phyloP scores from a whole-genome alignment of 2,329 filamentous ascomycete species.

The Talaromyces amestolkiae region DNA sequence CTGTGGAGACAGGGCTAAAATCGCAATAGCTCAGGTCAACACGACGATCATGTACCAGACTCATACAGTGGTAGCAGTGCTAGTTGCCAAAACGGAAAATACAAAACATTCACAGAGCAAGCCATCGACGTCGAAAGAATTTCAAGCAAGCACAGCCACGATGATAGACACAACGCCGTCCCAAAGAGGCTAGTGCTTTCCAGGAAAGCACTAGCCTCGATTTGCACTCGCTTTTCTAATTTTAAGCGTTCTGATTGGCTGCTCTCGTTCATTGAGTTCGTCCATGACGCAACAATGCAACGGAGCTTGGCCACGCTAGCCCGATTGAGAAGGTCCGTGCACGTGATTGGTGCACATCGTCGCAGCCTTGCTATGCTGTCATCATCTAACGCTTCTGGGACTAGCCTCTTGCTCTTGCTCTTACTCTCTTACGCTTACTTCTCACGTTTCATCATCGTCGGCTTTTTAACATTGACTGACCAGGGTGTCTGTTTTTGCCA shows the following conservation, averaged over 20 bases:
- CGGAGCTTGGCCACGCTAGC: not conserved
- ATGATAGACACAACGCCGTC: not conserved
- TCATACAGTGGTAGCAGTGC: too few species aligned
- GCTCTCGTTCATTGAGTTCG: not conserved
- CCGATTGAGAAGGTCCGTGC: not conserved
- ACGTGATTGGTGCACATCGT: not conserved
- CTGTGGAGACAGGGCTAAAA: not conserved
- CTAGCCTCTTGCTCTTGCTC: not conserved
- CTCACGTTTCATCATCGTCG: constrained; percentile 5
- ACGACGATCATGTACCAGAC: not conserved
- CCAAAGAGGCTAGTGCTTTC: constrained; percentile 1
- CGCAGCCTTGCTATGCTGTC: constrained; percentile 2
- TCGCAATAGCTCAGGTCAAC: not conserved
- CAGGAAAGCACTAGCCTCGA: not conserved
- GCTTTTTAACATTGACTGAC: not conserved
- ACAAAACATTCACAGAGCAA: not conserved
- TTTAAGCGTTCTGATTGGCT: not conserved
- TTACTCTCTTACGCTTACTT: not conserved
- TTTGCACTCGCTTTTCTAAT: not conserved
- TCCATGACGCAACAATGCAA: constrained; percentile 11
- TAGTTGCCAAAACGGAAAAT: not conserved
- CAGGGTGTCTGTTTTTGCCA: not conserved
- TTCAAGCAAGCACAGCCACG: constrained; percentile 3
- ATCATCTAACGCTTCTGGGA: not conserved
- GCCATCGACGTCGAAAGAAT: not conserved